Evolutionary conservation across 108 stramenopile genomes (phyloP), one percentile per base, ranked within the genome.

Genomic region (Licmophora abbreviata): DNA sequence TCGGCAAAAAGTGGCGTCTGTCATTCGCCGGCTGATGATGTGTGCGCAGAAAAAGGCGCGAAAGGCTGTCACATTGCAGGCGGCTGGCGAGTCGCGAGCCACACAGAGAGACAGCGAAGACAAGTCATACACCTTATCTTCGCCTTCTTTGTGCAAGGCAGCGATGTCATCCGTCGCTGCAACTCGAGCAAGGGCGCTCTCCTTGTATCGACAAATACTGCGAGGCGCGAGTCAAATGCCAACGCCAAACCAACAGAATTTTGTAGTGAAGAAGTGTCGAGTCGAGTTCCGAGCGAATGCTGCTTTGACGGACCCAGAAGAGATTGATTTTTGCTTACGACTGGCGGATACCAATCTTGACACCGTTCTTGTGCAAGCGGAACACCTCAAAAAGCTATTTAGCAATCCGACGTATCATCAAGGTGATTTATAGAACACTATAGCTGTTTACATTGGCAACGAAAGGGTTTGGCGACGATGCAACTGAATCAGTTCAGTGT

Each of bases 331-430:
- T 60, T 51, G 59, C 51, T 65, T 89, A 25, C 66, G 79, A 23
- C 56, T 85, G 44, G 88, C 88, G 20, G 88, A 89, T 64, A 89
- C 88, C 2, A 89, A 85, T 68, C 56, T 89, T 29, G 88, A 89
- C 54, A 85, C 88, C 2, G 88, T 89, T 0, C 38, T 89, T 44
- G 79, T 89, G 0, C 88, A 89, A 52, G 88, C 88, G 18, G 88
- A 89, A 50, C 88, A 89, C 64, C 66, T 89, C 68, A 83, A 71
- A 15, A 63, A 68, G 37, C 54, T 85, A 32, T 70, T 65, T 63
- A 77, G 79, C 31, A 75, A 77, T 66, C 68, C 71, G 27, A 66
- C 69, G 23, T 78, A 78, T 58, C 63, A 76, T 11, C 68, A 3
- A 40, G 38, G 20, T 18, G 38, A 40, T n/a, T n/a, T n/a, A n/a